These are phyloP conservation scores for Naganishia friedmannii DNA, from an alignment of 768 basidiomycete species.

Conservation along the genomic window DNA sequence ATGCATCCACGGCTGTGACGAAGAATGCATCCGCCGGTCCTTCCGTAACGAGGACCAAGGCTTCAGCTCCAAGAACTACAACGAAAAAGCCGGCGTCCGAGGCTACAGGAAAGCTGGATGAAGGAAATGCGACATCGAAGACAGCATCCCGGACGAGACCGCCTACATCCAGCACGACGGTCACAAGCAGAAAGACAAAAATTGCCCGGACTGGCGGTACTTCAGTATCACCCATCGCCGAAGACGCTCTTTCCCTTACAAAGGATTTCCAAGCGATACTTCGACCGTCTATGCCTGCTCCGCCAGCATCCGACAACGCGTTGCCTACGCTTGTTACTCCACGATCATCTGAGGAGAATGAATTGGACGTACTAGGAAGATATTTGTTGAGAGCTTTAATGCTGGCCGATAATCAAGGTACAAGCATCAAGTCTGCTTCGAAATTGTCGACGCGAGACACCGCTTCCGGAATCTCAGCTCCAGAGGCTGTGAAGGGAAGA, in stretches of 20 bases:
- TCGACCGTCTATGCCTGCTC: not conserved
- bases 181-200: not conserved
- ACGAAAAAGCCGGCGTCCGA: not conserved
- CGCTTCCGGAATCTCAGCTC: not conserved
- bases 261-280: slow-evolving; percentile 16
- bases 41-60: not conserved
- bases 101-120: not conserved
- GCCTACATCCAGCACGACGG: too few species aligned
- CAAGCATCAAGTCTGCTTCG: not conserved
- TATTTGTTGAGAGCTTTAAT: slow-evolving; percentile 9
- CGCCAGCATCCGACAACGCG: not conserved
- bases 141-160: not conserved
- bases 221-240: not conserved
- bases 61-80: not conserved
- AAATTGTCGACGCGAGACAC: not conserved
- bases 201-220: not conserved
- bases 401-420: not conserved
- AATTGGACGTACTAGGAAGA: slow-evolving; percentile 12
- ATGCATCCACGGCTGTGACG: not conserved
- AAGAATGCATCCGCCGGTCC: not conserved
- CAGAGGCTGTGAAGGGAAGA: not conserved
- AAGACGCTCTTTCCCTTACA: slow-evolving; percentile 17
- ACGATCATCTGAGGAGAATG: not conserved
- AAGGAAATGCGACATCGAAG: not conserved
- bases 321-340: too few species aligned